phyloP scores from a whole-genome alignment of 192 early-diverging fungal genomes.

The Phycomyces nitens region DNA sequence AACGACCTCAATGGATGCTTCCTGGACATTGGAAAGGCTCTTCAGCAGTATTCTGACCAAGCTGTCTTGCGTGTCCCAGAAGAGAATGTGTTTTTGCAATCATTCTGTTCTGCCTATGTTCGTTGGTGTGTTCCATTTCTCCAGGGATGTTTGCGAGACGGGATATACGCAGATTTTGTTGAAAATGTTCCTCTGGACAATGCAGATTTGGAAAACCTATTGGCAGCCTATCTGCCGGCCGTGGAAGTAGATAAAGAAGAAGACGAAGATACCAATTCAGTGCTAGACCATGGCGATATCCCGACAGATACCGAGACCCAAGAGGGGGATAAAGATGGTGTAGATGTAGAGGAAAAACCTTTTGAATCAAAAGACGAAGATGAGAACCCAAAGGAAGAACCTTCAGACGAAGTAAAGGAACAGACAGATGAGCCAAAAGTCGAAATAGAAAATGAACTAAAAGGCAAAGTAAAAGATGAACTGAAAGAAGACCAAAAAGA shows the following conservation, averaged over 20 bases:
- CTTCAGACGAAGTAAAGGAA: background rate
- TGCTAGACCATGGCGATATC: background rate
- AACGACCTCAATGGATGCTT: constrained; percentile 21
- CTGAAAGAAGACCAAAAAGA: background rate
- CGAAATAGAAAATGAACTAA: background rate
- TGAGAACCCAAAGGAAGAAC: background rate
- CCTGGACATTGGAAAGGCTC: constrained; percentile 15
- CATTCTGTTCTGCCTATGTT: constrained; percentile 28
- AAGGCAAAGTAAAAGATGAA: background rate
- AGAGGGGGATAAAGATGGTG: background rate
- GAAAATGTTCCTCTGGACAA: background rate
- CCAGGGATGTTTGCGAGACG: constrained; percentile 24
- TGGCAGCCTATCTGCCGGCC: constrained; percentile 4
- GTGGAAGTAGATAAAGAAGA: background rate
- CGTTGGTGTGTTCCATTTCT: constrained; percentile 31
- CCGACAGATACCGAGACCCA: background rate
- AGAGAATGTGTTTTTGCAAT: constrained; percentile 16
- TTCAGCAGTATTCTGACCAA: constrained; percentile 26
- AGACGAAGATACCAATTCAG: background rate
- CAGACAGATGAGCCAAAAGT: background rate
- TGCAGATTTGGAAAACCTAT: constrained; percentile 1
- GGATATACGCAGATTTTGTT: constrained; percentile 23
- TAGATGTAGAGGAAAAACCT: background rate
- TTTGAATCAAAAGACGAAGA: background rate
- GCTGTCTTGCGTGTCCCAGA: constrained; percentile 6